phyloP scores from a whole-genome alignment of 306 rosid species.

The Rubus parviflorus region DNA sequence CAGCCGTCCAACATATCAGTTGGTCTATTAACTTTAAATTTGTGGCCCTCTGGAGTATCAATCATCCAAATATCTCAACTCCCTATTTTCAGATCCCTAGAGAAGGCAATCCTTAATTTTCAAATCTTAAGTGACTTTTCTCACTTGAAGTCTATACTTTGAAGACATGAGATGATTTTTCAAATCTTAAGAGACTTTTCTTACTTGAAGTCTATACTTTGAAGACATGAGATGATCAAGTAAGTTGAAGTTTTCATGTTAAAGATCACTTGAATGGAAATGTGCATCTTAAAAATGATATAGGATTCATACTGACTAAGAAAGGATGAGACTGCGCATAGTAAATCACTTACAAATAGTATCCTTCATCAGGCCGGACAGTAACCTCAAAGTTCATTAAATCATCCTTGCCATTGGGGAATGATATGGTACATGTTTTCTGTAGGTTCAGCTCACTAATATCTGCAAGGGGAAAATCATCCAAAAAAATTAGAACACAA shows the following conservation, averaged over 20 bases:
- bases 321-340: not conserved
- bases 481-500: not conserved
- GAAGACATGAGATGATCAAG: not conserved
- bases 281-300: not conserved
- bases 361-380: constrained; percentile 60
- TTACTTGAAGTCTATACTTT: not conserved
- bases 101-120: not conserved
- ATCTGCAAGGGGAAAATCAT: constrained; percentile 33
- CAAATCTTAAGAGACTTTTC: not conserved
- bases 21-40: not conserved
- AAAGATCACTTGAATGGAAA: not conserved
- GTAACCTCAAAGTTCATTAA: constrained; percentile 65
- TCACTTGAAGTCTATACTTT: not conserved
- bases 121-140: not conserved
- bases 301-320: not conserved
- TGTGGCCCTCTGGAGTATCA: not conserved
- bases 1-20: too few species aligned
- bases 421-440: constrained; percentile 48
- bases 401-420: constrained; percentile 63
- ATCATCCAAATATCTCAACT: constrained; percentile 5
- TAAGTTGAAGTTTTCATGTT: not conserved
- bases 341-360: constrained; percentile 42
- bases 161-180: not conserved
- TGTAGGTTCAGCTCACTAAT: constrained; percentile 56
- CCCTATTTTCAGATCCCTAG: not conserved